Evolutionary conservation across 1,139 yeast genomes (phyloP), one percentile per base, ranked within the genome.

Genomic region (Yamadazyma conglobata): DNA sequence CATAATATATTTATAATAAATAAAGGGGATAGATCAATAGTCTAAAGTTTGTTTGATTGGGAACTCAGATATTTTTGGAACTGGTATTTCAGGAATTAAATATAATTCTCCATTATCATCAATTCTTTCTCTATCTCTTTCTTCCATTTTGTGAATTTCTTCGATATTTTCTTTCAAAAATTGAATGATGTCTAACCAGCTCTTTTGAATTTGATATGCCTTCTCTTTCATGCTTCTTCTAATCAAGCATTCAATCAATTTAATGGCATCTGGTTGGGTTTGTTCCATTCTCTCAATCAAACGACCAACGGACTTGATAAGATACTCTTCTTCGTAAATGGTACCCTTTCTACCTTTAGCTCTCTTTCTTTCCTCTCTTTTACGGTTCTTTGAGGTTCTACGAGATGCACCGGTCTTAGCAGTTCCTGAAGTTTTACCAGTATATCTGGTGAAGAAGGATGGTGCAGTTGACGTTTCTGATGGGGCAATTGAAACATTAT

Each of bases 321-420:
- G 74, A 54, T 93, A 93, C 55, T 91, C 98, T 53, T 93, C 98
- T 58, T 91, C 98, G 51, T 91, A 91, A 12, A 91, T 84, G 4
- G 97, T 89, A 24, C 97, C 97, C 64, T 91, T 91, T 65, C 94
- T 86, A 37, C 98, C 98, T 48, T 95, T 78, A 2, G 98, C 99
- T 40, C 79, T 75, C 63, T 93, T 93, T 49, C 98, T 78, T 55
- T 91, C 98, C 58, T 91, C 96, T 47, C 98, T 77, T 56, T 96
- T 86, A 41, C 79, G 77, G 57, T 89, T 91, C 60, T 91, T 93
- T 7, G 94, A 74, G 0, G 98, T 88, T 49, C 82, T 76, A 58
- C 98, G 76, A 0, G 96, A 82, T 2, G 93, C 96, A 15, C 97
- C 96, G 0, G 98, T 91, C 54, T 85, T 84, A 4, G 97, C 98